phyloP scores from a whole-genome alignment of 2,329 filamentous ascomycete species.

The Drechslerella coelobrocha region DNA sequence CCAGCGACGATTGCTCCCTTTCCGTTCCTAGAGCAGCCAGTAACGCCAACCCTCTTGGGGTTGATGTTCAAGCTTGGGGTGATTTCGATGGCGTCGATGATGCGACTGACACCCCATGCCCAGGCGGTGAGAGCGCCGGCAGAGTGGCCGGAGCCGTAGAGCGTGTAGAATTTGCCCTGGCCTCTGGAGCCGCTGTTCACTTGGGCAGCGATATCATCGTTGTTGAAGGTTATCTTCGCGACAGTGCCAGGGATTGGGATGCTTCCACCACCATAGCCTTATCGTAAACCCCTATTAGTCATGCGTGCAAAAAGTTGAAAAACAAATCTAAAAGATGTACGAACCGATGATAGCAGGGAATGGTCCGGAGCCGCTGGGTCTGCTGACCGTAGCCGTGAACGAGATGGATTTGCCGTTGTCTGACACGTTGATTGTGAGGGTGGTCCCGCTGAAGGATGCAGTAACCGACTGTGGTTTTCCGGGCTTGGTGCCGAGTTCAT shows the following conservation, averaged over 20 bases:
- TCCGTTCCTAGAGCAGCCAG: constrained; percentile 70
- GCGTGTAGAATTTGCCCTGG: constrained; percentile 66
- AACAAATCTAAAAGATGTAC: not conserved
- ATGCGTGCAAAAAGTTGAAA: not conserved
- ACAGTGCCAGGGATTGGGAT: constrained; percentile 66
- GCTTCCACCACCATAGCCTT: constrained; percentile 62
- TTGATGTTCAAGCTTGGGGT: constrained; percentile 63
- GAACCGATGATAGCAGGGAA: constrained; percentile 51
- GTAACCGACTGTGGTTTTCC: constrained; percentile 61
- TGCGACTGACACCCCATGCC: constrained; percentile 69
- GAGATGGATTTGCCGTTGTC: constrained; percentile 61
- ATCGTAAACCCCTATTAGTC: not conserved
- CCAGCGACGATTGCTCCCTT: constrained; percentile 70
- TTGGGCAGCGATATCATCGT: constrained; percentile 67
- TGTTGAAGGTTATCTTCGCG: constrained; percentile 67
- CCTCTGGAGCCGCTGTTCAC: constrained; percentile 61
- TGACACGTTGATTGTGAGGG: constrained; percentile 61
- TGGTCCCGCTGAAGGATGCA: constrained; percentile 60
- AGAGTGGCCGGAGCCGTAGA: constrained; percentile 65
- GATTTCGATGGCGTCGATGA: constrained; percentile 68
- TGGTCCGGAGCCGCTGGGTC: constrained; percentile 58
- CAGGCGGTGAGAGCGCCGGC: constrained; percentile 69
- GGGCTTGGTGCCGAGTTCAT: constrained; percentile 64
- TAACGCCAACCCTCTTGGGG: constrained; percentile 64
- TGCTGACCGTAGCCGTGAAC: constrained; percentile 60